Evolutionary conservation across 164 flowering plant genomes (phyloP), one percentile per base, ranked within the genome.

Genomic region (Vitis labrusca): DNA sequence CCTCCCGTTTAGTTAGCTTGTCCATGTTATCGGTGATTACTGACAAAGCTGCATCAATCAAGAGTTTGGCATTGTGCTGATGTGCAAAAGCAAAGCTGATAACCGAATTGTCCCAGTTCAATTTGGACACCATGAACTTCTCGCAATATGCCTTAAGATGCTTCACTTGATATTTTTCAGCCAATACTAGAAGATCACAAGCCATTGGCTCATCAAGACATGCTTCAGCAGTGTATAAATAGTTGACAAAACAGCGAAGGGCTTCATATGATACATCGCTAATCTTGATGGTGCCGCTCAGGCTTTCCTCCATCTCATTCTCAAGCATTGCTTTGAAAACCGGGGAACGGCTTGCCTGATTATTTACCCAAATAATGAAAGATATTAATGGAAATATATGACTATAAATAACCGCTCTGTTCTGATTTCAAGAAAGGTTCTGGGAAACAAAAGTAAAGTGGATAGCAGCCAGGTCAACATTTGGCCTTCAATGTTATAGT

Each of bases 321-420:
- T 91, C 97, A 50, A 93, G 83, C 98, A 93, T 93, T 10, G 97
- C 98, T 80, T 74, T 86, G 76, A 93, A 91, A 30, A 93, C 98
- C 37, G 95, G 97, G 15, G 98, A 93, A 53, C 92, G 88, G 74
- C 85, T 89, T 19, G 74, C 87, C 97, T 91, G 84, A 55, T 58
- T 50, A 52, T 64, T 13, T 11, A 60, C 27, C 2, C 62, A 48
- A 49, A 16, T 59, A 4, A 59, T 49, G 3, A 14, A 55, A 57
- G 32, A 37, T 2, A 62, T 16, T 13, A 23, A 47, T 29, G n/a
- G 29, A 14, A 61, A 29, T 10, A 7, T 8, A 62, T 5, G 1
- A 69, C n/a, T 19, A 48, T 16, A 47, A 12, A n/a, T 14, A 2
- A 53, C 8, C 15, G 48, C 8, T 10, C 6, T 60, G 13, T 60